phyloP scores from a whole-genome alignment of 2,329 filamentous ascomycete genomes.

The Orbilia brochopaga region DNA sequence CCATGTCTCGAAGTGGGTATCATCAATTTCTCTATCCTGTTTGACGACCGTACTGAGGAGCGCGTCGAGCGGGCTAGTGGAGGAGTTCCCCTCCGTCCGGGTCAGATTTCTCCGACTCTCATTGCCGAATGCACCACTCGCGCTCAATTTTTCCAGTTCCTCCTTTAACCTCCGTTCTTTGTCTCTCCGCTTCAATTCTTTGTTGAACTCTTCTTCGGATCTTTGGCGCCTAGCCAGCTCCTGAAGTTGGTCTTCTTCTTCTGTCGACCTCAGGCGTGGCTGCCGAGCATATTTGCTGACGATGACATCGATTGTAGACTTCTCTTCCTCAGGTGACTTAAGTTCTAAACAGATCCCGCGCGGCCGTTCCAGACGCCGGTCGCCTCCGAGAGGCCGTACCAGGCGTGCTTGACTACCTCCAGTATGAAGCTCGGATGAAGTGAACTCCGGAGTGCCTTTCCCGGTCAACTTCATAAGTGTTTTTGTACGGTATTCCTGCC shows the following conservation, averaged over 20 bases:
- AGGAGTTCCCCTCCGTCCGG: neutral
- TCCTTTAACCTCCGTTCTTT: slow-evolving; percentile 5
- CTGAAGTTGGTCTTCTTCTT: slow-evolving; percentile 7
- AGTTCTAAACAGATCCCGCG: slow-evolving; percentile 4
- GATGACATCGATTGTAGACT: slow-evolving; percentile 13
- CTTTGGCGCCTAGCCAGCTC: slow-evolving; percentile 6
- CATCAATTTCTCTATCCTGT: slow-evolving; percentile 34
- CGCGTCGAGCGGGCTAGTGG: neutral
- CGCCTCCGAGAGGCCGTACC: neutral
- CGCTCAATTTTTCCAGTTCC: slow-evolving; percentile 5
- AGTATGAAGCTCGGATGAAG: neutral
- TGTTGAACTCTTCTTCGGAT: slow-evolving; percentile 41
- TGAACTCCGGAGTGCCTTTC: neutral
- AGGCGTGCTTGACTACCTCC: neutral
- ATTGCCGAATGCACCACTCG: neutral
- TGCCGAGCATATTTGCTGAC: slow-evolving; percentile 25
- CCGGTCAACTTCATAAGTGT: neutral
- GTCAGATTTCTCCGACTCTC: neutral
- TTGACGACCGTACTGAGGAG: slow-evolving; percentile 15
- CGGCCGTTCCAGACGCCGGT: neutral
- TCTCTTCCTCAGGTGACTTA: neutral
- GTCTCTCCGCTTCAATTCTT: slow-evolving; percentile 1
- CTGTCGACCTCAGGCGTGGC: slow-evolving; percentile 14
- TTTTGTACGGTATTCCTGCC: neutral
- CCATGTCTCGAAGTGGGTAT: slow-evolving; percentile 34